Evolutionary conservation across 2,329 filamentous ascomycete genomes (phyloP), one percentile per base, ranked within the genome.

Genomic region (Aureobasidium musti): DNA sequence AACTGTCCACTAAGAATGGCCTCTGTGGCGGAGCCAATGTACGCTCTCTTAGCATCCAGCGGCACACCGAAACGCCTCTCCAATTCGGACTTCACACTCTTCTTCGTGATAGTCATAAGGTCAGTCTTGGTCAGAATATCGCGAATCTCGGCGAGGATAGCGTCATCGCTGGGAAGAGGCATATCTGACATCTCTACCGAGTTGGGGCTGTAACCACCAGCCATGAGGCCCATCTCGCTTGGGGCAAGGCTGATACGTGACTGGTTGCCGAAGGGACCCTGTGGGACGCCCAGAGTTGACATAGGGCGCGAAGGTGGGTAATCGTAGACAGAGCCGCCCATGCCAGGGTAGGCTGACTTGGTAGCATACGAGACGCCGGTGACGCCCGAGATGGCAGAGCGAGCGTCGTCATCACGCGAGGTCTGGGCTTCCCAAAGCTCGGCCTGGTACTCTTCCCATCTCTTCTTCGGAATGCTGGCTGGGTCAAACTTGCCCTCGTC

Each of bases 401-500:
- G 89, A 28, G 88, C 82, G 75, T 99, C 95, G 73, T 88, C 86
- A 53, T 97, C 92, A 41, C 53, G 41, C 19, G 64, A 60, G n/a
- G 91, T 96, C 79, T 96, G 91, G 1, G 91, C 90, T 75, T 99
- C 95, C 95, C 94, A 99, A 52, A 99, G 87, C 83, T 98, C 95
- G 69, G 90, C 90, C 79, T 99, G 95, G 78, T 98, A 99, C 74
- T 99, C 95, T 78, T 99, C 95, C 95, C 95, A 99, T 84, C 91
- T 95, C 88, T 98, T 99, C 81, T 91, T 91, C 23, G 95, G 95
- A 71, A 99, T 98, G 43, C 89, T 91, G 54, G 85, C 83, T 17
- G 95, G 94, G 75, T 99, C 95, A 75, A 98, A 99, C 79, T 97
- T 97, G 82, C 95, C 95, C 81, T 99, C 95, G 77, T 99, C 95